Base-by-base conservation (phyloP, 73 alveolate species). In the Uronychia binucleata region DNA sequence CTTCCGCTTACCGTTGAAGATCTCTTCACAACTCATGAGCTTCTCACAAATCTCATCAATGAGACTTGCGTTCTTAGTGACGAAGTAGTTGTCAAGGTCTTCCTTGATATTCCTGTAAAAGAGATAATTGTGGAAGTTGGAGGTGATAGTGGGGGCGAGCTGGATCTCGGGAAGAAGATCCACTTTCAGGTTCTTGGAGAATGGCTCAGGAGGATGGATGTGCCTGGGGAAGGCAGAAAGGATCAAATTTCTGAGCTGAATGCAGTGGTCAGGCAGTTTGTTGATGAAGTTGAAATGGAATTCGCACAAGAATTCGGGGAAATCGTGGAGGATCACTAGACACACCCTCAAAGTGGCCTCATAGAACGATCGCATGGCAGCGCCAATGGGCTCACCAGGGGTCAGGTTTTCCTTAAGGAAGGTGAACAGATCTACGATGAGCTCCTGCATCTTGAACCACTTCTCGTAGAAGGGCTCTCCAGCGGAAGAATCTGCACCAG, bases 291-390 rank as follows among this genome's bases (percentile, higher is more conserved):
- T 92, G 87, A 90, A 91, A 96, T 98, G 97, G 92, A 95, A 98
- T 80, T 95, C 98, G 34, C 98, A 91, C 28, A 97, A 89, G 92
- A 98, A 97, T 84, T 96, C 99, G 8, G 99, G 99, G 93, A 78
- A 96, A 82, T 97, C 97, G 79, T 92, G 92, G 80, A 90, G 86
- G 87, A 97, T 90, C 60, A 95, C 93, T 82, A 84, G 91, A 46
- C 94, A 67, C 74, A 93, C 90, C 79, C 95, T 95, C 33, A 94
- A 80, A 33, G 95, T 79, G 67, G 96, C 95, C 32, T 96, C 95
- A 78, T 93, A 91, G 84, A 85, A 95, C 0, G 87, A 87, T 75
- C 83, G 83, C 35, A 86, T 87, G 1, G 98, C 90, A 0, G 84
- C 83, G 33, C 92, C 75, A 1, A 75, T 29, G 30, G 85, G 87